These are phyloP conservation scores for Sporothrix mexicana DNA, from an alignment of 2,329 filamentous ascomycete genomes.

Conservation along the genomic window DNA sequence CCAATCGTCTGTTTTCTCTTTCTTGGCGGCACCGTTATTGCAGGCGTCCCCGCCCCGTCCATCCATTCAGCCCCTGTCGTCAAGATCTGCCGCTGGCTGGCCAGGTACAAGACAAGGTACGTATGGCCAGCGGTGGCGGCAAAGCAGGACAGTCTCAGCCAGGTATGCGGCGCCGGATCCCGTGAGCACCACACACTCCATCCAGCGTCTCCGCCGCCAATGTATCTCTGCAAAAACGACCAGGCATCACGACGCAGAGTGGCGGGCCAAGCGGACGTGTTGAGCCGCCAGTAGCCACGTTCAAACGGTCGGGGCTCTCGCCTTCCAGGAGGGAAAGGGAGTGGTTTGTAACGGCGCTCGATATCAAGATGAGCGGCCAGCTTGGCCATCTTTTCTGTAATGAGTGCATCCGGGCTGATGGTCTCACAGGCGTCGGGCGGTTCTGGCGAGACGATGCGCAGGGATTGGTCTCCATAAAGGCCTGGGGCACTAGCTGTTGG, in stretches of 20 bases:
- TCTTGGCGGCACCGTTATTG: constrained; percentile 52
- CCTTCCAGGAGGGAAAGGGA: not conserved
- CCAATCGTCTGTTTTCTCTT: constrained; percentile 30
- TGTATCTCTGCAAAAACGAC: constrained; percentile 64
- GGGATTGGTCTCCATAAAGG: constrained; percentile 27
- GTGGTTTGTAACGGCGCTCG: constrained; percentile 59
- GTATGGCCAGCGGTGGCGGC: constrained; percentile 73
- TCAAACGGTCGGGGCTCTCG: constrained; percentile 63
- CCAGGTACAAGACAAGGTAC: constrained; percentile 76
- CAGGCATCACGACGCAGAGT: constrained; percentile 61
- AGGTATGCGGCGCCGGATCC: constrained; percentile 48
- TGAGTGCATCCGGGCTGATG: constrained; percentile 55
- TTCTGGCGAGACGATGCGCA: constrained; percentile 61
- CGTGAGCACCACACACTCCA: constrained; percentile 70
- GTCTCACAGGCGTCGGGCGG: constrained; percentile 55
- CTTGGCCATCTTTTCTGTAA: constrained; percentile 61
- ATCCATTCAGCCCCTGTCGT: constrained; percentile 68
- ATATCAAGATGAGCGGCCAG: constrained; percentile 61
- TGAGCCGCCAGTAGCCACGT: constrained; percentile 77
- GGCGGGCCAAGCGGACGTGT: constrained; percentile 60
- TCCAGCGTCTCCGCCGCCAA: constrained; percentile 64
- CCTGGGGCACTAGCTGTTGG: constrained; percentile 16
- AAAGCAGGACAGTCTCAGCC: constrained; percentile 77
- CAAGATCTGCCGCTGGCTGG: constrained; percentile 67
- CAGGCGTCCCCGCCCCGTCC: constrained; percentile 62